phyloP scores from a whole-genome alignment of 2,329 filamentous ascomycete genomes.

The Phialophora verrucosa region DNA sequence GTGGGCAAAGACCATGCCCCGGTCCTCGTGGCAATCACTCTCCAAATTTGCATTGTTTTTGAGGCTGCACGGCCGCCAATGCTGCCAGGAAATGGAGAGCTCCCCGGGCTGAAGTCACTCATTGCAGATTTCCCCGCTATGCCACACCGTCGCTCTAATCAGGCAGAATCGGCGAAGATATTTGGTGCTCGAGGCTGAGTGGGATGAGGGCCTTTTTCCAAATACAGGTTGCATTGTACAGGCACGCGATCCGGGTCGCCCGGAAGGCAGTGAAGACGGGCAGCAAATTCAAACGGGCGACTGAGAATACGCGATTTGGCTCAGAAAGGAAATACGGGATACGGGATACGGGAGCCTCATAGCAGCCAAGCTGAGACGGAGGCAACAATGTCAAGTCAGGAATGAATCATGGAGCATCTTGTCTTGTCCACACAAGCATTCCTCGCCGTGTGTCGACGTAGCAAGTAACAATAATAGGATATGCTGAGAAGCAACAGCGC shows the following conservation, averaged over 20 bases:
- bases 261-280: conserved; percentile 9
- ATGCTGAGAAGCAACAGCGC: conserved; percentile 14
- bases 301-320: background rate
- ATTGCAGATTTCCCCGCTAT: background rate
- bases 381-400: conserved; percentile 1
- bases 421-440: conserved; percentile 9
- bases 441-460: conserved; percentile 5
- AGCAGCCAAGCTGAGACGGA: background rate
- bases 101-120: background rate
- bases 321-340: conserved; percentile 9
- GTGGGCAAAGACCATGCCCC: background rate
- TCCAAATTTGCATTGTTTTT: background rate
- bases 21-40: background rate
- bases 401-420: conserved; percentile 1
- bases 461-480: conserved; percentile 15
- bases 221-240: background rate
- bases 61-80: background rate
- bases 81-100: background rate
- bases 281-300: background rate
- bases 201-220: background rate
- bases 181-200: conserved; percentile 2
- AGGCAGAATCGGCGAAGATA: background rate
- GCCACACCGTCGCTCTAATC: background rate
- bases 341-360: conserved; percentile 22
- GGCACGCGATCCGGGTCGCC: conserved; percentile 2